phyloP scores from a whole-genome alignment of 495 filamentous ascomycete species.

The Tirmania nivea region DNA sequence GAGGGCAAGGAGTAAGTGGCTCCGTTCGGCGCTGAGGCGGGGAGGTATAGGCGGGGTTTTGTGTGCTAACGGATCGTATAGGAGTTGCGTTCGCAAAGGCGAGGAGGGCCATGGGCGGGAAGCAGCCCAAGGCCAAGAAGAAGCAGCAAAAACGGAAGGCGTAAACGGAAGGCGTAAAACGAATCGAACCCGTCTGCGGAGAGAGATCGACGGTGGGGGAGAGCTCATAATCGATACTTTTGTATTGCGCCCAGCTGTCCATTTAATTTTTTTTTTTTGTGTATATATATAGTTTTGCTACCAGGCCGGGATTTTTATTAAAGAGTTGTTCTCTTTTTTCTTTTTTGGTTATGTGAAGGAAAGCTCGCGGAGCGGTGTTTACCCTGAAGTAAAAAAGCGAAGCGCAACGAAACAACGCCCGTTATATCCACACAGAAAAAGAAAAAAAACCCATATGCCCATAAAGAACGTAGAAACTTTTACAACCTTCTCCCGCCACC shows the following conservation, averaged over 20 bases:
- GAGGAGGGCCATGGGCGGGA: constrained; percentile 4
- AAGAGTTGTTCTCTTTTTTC: too few relatives aligned
- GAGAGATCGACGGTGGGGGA: neutral
- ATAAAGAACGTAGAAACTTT: too few relatives aligned
- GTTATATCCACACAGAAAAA: neutral
- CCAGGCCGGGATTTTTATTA: too few relatives aligned
- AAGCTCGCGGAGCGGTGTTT: too few relatives aligned
- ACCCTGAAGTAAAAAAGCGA: neutral
- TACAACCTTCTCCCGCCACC: too few relatives aligned
- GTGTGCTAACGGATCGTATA: neutral
- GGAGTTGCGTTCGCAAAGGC: neutral
- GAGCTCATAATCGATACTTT: too few relatives aligned
- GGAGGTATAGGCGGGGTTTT: neutral
- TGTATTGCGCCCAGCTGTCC: too few relatives aligned
- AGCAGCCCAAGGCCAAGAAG: constrained; percentile 7
- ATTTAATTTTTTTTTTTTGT: too few relatives aligned
- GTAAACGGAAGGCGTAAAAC: neutral
- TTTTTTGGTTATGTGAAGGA: too few relatives aligned
- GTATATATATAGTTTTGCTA: too few relatives aligned
- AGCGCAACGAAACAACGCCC: neutral
- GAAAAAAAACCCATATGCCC: too few relatives aligned
- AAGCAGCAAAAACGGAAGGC: constrained; percentile 9
- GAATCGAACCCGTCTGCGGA: neutral
- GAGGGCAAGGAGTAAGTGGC: neutral
- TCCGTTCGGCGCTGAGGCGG: neutral